Base-by-base conservation (phyloP, 306 rosid species). In the barrel medic (Medicago truncatula) region DNA sequence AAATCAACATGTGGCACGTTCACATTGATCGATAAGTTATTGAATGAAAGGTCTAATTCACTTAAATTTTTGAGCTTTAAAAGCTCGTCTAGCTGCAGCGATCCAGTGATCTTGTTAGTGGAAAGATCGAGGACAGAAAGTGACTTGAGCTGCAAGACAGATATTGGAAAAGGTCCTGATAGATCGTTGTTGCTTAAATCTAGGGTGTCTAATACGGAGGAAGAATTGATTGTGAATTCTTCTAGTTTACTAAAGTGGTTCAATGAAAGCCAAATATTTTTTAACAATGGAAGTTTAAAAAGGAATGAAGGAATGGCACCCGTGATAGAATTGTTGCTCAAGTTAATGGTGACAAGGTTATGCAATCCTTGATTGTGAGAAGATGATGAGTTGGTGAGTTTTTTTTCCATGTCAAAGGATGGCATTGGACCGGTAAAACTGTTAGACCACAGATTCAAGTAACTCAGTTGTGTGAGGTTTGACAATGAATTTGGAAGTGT, bases 21-120 rank as follows among this genome's bases (percentile, higher is more conserved):
- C 15, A 0, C 49, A 3, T 10, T 43, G 3, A 43, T 4, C 0
- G n/a, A 68, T 59, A 88, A 31, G 7, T 70, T 53, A 61, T 85
- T 88, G 80, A 20, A 16, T 25, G 91, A 88, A 77, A 90, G 85
- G 38, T 80, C 87, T 4, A 90, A 76, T 1, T 0, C 9, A 0
- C 44, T 17, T 1, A 86, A 80, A 41, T 73, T 85, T 18, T 1
- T 13, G 0, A 85, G 71, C 6, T 36, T 20, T 11, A 1, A 4
- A 52, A 90, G 2, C 67, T 0, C 0, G 18, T 60, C 5, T 0
- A 81, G 74, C 0, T 20, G 12, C 2, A 81, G 1, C 0, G 52
- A 6, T 5, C 89, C 96, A 0, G 4, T 78, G 70, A 86, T 76
- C 7, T 79, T 88, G 89, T 90, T 86, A n/a, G 71, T 76, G 36